A percentile compares a stretch with the other conserved stretches of the same genome.
These are phyloP conservation scores for Infundibulicybe gibba DNA, from an alignment of 768 basidiomycete genomes.

Conservation along the genomic window DNA sequence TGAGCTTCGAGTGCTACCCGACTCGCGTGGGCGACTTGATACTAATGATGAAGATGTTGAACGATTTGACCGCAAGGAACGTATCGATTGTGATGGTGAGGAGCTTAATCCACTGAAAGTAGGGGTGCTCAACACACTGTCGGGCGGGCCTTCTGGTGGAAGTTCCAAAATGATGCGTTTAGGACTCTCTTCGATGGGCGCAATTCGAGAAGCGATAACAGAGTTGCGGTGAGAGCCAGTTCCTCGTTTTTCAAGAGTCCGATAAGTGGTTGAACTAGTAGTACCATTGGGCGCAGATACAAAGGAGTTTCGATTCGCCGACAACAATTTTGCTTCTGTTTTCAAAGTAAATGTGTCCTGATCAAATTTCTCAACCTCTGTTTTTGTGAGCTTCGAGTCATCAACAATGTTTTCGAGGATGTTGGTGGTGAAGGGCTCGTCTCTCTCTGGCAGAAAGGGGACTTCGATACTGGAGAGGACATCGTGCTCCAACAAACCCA, in stretches of 20 bases:
- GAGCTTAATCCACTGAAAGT: constrained; percentile 39
- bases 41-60: constrained; percentile 41
- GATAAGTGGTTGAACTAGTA: constrained; percentile 29
- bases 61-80: constrained; percentile 45
- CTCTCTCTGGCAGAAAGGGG: constrained; percentile 61
- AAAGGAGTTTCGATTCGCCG: constrained; percentile 31
- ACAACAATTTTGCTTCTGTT: constrained; percentile 26
- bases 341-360: constrained; percentile 60
- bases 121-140: constrained; percentile 10
- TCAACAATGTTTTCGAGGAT: constrained; percentile 29
- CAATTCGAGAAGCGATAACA: constrained; percentile 41
- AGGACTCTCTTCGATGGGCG: constrained; percentile 73
- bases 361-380: constrained; percentile 74
- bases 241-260: constrained; percentile 38
- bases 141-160: constrained; percentile 38
- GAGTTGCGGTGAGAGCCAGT: constrained; percentile 44
- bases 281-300: constrained; percentile 29
- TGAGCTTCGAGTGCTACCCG: constrained; percentile 30
- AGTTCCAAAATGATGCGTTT: constrained; percentile 45
- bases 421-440: constrained; percentile 26
- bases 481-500: constrained; percentile 88
- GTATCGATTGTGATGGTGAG: constrained; percentile 69
- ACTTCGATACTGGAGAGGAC: constrained; percentile 87
- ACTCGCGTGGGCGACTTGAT: constrained; percentile 10
- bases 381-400: constrained; percentile 28